These are phyloP conservation scores for Suillus bovinus DNA, from an alignment of 768 basidiomycete genomes.

Conservation along the genomic window DNA sequence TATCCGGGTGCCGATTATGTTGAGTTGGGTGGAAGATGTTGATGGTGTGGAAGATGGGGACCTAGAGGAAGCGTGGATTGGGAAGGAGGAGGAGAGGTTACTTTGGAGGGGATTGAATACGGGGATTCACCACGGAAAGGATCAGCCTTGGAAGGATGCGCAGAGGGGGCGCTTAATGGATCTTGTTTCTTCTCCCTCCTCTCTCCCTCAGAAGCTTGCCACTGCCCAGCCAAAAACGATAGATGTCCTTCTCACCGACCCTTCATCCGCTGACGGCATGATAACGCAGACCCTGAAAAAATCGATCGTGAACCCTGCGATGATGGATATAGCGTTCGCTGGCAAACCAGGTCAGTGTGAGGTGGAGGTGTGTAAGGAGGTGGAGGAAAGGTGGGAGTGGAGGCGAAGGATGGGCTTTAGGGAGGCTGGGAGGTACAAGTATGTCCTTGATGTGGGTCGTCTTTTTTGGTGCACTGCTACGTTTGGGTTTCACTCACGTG, in stretches of 20 bases:
- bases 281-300: conserved; percentile 36
- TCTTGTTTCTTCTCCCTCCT: conserved; percentile 11
- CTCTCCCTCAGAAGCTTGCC: not conserved
- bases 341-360: conserved; percentile 45
- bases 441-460: conserved; percentile 47
- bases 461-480: not conserved
- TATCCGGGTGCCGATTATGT: conserved; percentile 45
- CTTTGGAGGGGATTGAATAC: conserved; percentile 74
- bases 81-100: conserved; percentile 57
- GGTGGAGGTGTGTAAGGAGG: conserved; percentile 38
- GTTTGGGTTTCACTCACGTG: not conserved
- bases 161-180: conserved; percentile 49
- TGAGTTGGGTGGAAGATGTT: conserved; percentile 46
- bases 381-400: conserved; percentile 50
- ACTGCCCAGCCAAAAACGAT: conserved; percentile 8
- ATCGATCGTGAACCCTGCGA: conserved; percentile 45
- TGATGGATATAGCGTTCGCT: conserved; percentile 56
- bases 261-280: conserved; percentile 26
- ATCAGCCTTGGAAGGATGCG: conserved; percentile 45
- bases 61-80: conserved; percentile 42
- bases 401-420: conserved; percentile 39
- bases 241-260: conserved; percentile 28
- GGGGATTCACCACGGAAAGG: conserved; percentile 45
- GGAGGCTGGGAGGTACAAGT: conserved; percentile 55
- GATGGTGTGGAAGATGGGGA: conserved; percentile 48